These are phyloP conservation scores for Colletotrichum agaves DNA, from an alignment of 2,329 filamentous ascomycete genomes.

Conservation along the genomic window DNA sequence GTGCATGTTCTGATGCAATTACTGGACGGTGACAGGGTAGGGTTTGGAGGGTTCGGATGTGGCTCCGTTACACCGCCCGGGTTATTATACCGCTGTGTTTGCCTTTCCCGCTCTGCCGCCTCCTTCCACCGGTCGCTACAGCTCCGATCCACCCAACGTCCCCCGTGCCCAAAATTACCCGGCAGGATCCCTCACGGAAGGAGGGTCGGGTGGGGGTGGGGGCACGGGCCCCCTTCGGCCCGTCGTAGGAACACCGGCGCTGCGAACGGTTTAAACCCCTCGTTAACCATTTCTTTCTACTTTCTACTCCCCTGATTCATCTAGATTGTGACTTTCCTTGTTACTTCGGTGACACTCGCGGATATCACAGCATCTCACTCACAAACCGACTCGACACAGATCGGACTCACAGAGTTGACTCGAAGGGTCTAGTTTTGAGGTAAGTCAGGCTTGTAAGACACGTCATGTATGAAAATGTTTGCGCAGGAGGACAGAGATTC, in stretches of 20 bases:
- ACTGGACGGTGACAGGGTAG: no score
- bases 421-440: not conserved
- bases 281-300: not conserved
- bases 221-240: conserved; percentile 35
- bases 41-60: no score
- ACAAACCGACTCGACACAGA: not conserved
- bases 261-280: conserved; percentile 33
- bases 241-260: conserved; percentile 28
- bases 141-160: conserved; percentile 15
- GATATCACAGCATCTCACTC: no score
- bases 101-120: conserved; percentile 6
- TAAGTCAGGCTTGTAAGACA: conserved; percentile 2
- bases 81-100: no score
- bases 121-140: not conserved
- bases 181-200: conserved; percentile 38
- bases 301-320: not conserved
- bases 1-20: no score
- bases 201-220: conserved; percentile 29
- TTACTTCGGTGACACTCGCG: no score
- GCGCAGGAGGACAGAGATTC: conserved; percentile 11
- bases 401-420: not conserved
- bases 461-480: not conserved
- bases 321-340: not conserved
- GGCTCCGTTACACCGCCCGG: no score
- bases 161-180: conserved; percentile 38